Evolutionary conservation across 2,329 filamentous ascomycete species (phyloP), one percentile per base, ranked within the genome.

Genomic region (Pseudocercospora ulei): DNA sequence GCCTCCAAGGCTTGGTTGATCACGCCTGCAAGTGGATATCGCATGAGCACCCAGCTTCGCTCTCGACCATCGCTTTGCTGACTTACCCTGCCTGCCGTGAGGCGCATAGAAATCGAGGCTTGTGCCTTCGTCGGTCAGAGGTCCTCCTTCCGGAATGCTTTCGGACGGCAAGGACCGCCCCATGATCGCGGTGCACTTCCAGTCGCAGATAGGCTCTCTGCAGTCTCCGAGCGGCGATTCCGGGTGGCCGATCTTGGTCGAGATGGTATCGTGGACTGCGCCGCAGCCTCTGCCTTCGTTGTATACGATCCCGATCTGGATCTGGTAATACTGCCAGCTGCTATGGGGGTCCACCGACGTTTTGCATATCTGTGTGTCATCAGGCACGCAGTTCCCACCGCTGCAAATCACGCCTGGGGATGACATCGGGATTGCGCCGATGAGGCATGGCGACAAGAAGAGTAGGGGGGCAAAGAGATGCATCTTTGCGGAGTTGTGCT

Each of bases 221-320:
- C 28, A 30, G 7, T 26, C 5, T 26, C 24, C 24, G n/a, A 22
- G 14, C 7, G 17, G 11, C 6, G 30, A n/a, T 22, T 22, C 30
- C 7, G 30, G 18, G 2, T 7, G 3, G 7, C 30, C 30, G n/a
- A 33, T 33, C 11, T 20, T 33, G 9, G 8, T 20, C n/a, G 30
- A 17, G 4, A 33, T 33, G 16, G 30, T 33, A 6, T 20, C 9
- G 8, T 11, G 14, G 30, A 33, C 30, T 3, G n/a, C 17, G 6
- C 23, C 14, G 30, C 30, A 33, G n/a, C 30, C 30, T 3, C 11
- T 13, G 6, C 30, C 30, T 3, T 22, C 11, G 16, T 33, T 33
- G 11, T 16, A 33, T 5, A 33, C 19, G 17, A 33, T 19, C n/a
- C 30, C 30, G 9, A 33, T 33, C 30, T 11, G 11, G 30, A 33